Evolutionary conservation across 2,329 filamentous ascomycete genomes (phyloP).

Genomic region (Daldinia sp.): DNA sequence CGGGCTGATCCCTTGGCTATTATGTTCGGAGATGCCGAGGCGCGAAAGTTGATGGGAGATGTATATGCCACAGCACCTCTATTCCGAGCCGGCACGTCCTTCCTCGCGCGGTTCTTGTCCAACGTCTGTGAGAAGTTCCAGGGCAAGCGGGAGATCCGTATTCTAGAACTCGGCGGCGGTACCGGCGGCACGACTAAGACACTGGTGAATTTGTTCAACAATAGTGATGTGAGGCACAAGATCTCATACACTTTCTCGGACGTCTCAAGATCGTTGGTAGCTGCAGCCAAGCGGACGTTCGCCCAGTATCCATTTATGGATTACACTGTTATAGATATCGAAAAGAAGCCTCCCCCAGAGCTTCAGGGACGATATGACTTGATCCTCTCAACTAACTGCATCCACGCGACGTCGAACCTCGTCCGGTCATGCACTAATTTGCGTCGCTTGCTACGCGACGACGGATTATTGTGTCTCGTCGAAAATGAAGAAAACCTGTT

Average conservation of each 20-base stretch:
- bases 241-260: constrained; percentile 61
- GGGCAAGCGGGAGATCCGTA: constrained; percentile 46
- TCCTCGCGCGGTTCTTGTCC: constrained; percentile 42
- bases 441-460: constrained; percentile 45
- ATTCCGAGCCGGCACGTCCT: constrained; percentile 42
- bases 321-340: constrained; percentile 50
- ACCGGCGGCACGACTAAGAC: constrained; percentile 57
- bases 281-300: constrained; percentile 47
- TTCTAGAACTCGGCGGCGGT: constrained; percentile 60
- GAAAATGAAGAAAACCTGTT: constrained; percentile 49
- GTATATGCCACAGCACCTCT: constrained; percentile 53
- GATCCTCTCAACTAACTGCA: constrained; percentile 54
- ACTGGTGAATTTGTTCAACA: constrained; percentile 48
- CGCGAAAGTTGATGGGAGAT: constrained; percentile 50
- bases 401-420: constrained; percentile 53
- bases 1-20: constrained; percentile 53
- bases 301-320: constrained; percentile 37
- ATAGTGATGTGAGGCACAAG: constrained; percentile 31
- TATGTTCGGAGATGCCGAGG: constrained; percentile 52
- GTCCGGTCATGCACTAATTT: constrained; percentile 45
- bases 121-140: constrained; percentile 6
- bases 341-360: constrained; percentile 41
- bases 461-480: constrained; percentile 50
- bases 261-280: constrained; percentile 53
- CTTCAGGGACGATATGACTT: constrained; percentile 47